Conservation (phyloP, 495 filamentous ascomycete species). For the Clohesyomyces aquaticus region DNA sequence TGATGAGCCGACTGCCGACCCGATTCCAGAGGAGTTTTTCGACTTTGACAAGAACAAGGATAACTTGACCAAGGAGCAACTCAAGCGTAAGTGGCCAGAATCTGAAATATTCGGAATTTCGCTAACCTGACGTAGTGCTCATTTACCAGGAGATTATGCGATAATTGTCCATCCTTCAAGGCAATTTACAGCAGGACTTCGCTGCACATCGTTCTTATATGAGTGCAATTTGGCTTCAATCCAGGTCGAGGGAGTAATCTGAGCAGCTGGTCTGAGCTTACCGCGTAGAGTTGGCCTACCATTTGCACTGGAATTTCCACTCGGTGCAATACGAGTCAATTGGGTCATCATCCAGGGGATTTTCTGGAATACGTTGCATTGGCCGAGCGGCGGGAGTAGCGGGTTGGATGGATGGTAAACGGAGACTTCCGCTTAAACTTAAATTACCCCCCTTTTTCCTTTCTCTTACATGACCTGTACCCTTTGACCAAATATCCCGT, state of each 20-base stretch:
- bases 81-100: conserved; percentile 69
- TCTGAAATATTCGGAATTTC: too few species aligned
- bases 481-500: background rate
- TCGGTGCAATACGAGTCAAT: background rate
- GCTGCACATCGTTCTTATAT: background rate
- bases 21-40: conserved; percentile 98
- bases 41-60: conserved; percentile 99
- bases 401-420: background rate
- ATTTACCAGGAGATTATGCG: conserved; percentile 99
- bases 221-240: conserved; percentile 3
- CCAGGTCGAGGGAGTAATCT: background rate
- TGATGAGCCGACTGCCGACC: conserved; percentile 94
- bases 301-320: background rate
- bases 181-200: background rate
- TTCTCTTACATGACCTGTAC: background rate
- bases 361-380: background rate
- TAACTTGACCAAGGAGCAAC: conserved; percentile 93
- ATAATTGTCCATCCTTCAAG: conserved; percentile 55
- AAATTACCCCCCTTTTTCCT: background rate
- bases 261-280: conserved; percentile 22
- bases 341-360: background rate
- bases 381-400: background rate
- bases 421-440: background rate
- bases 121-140: conserved; percentile 59
- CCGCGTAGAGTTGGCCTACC: conserved; percentile 5